phyloP scores from a whole-genome alignment of 371 early-diverging fungal species.

The Mucor velutinosus region DNA sequence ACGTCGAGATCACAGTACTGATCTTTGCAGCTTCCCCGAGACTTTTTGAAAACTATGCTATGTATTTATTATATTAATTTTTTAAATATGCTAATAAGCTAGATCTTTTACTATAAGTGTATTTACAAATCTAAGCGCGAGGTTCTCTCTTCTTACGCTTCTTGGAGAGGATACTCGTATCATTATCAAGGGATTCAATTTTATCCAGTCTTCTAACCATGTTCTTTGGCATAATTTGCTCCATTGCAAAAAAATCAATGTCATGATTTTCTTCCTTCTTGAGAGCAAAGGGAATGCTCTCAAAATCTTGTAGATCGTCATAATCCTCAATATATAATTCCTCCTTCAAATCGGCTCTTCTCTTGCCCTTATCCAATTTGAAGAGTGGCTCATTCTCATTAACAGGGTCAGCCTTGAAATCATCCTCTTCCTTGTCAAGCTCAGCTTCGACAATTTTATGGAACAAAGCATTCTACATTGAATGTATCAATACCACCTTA shows the following conservation, averaged over 20 bases:
- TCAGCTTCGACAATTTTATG: constrained; percentile 12
- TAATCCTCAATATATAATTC: not conserved
- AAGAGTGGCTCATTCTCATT: not conserved
- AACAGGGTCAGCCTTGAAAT: not conserved
- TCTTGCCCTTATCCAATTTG: not conserved
- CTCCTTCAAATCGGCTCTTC: not conserved
- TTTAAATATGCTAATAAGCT: no score
- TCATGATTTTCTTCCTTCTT: constrained; percentile 3
- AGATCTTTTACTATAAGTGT: not conserved
- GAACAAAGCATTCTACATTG: constrained; percentile 9
- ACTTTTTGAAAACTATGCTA: no score
- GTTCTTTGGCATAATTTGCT: not conserved
- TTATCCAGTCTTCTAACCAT: not conserved
- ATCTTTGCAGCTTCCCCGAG: no score
- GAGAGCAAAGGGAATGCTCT: not conserved
- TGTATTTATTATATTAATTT: no score
- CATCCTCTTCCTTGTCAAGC: not conserved
- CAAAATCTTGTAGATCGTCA: not conserved
- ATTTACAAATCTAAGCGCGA: not conserved
- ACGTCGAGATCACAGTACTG: no score
- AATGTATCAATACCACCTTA: not conserved
- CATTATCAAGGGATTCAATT: not conserved
- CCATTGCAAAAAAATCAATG: not conserved
- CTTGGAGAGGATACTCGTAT: not conserved
- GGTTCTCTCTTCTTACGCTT: not conserved